Evolutionary conservation across 1,284 basidiomycete species (phyloP), one percentile per base, ranked within the genome.

Genomic region (Tranzscheliella williamsii): DNA sequence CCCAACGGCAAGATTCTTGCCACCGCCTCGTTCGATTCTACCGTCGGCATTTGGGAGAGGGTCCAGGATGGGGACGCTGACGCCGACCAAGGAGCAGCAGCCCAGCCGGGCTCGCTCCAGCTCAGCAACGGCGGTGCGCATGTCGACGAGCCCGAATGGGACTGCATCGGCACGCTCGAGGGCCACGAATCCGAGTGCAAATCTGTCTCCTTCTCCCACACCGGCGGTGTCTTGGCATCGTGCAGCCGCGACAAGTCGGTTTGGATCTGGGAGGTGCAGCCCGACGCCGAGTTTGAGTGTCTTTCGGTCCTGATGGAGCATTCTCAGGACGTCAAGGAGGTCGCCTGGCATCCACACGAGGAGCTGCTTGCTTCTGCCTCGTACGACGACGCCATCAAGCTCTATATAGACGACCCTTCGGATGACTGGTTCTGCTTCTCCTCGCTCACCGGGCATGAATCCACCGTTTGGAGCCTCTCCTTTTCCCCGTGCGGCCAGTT

Each of bases 131-230:
- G 5, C 79, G 55, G 51, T 15, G 41, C 40, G 13, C 43, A 49
- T 8, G 49, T 44, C 3, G 52, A 64, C 35, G 64, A 65, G 30
- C 65, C 67, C 20, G 73, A 73, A 24, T 77, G 91, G 89, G 90
- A 94, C 70, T 93, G 91, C 76, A 84, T 88, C 47, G 87, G 86
- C 40, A 84, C 89, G 34, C 79, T 97, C 24, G 93, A 97, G 76
- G 95, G 95, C 0, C 95, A 98, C 76, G 95, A 98, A 78, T 93
- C 88, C 39, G 95, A 99, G 78, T 96, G 93, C 81, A 99, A 99
- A 82, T 85, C 87, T 64, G 89, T 97, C 0, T 89, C 86, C 3
- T 98, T 91, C 79, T 93, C 89, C 16, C 68, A 73, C 23, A 82
- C 82, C 20, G 95, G 93, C 0, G 87, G 83, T 5, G 79, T 96